These are phyloP conservation scores for Tricholoma terreum DNA, from an alignment of 768 basidiomycete species.

Conservation along the genomic window DNA sequence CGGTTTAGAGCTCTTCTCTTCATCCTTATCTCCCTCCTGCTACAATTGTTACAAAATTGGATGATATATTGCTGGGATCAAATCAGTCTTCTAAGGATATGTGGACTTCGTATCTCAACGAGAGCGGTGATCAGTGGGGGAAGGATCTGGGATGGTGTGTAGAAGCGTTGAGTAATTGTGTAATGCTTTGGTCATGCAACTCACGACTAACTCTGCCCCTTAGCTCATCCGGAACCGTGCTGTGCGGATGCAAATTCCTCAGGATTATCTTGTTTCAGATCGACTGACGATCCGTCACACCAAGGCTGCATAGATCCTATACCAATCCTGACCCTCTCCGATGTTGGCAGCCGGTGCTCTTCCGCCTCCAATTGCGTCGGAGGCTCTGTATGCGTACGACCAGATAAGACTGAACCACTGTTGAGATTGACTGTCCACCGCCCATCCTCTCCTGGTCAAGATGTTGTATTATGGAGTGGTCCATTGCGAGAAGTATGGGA, in stretches of 20 bases:
- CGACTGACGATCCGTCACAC: conserved; percentile 21
- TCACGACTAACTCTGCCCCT: background rate
- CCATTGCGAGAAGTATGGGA: conserved; percentile 61
- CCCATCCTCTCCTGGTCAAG: conserved; percentile 11
- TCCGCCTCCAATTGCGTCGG: conserved; percentile 32
- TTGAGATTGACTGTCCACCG: conserved; percentile 50
- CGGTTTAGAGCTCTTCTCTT: conserved; percentile 57
- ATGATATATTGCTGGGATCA: conserved; percentile 52
- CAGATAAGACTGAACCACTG: conserved; percentile 47
- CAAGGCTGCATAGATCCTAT: conserved; percentile 59
- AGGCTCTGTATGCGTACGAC: conserved; percentile 44
- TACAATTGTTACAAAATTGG: conserved; percentile 58
- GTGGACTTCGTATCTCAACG: conserved; percentile 48
- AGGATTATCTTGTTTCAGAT: conserved; percentile 43
- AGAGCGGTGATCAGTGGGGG: conserved; percentile 7
- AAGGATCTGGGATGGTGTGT: conserved; percentile 62
- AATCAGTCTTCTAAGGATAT: conserved; percentile 24
- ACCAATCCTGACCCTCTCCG: conserved; percentile 40
- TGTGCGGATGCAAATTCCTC: conserved; percentile 1
- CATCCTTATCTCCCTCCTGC: conserved; percentile 52
- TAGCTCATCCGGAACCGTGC: conserved; percentile 3
- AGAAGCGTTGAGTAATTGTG: conserved; percentile 12
- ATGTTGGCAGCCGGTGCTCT: conserved; percentile 38
- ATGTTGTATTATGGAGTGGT: conserved; percentile 72
- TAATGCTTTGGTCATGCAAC: conserved; percentile 21